These are phyloP conservation scores for Moricandia moricandioides DNA, from an alignment of 345 rosid species.

Conservation along the genomic window DNA sequence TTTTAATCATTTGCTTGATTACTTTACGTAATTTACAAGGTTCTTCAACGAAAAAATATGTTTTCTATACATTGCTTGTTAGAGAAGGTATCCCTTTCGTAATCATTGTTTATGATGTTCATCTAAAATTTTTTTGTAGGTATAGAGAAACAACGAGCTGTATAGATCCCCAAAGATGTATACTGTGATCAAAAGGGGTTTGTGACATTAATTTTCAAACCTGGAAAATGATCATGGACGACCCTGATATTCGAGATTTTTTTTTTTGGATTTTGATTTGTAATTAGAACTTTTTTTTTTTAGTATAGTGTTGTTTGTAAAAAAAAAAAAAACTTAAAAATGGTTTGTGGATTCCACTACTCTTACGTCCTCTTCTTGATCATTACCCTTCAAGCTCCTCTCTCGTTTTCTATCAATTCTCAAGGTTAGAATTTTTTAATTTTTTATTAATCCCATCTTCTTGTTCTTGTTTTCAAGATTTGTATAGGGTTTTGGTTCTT, in stretches of 20 bases:
- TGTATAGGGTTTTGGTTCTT: conserved; percentile 18
- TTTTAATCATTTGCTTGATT: conserved; percentile 18
- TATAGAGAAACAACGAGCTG: conserved; percentile 28
- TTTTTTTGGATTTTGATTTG: conserved; percentile 31
- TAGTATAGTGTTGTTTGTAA: conserved; percentile 41
- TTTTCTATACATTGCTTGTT: conserved; percentile 50
- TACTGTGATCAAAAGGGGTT: conserved; percentile 38
- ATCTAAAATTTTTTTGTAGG: conserved; percentile 17
- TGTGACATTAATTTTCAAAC: conserved; percentile 32
- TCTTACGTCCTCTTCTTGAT: conserved; percentile 50
- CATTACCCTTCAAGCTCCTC: conserved; percentile 44
- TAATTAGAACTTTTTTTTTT: conserved; percentile 27
- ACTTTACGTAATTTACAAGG: conserved; percentile 18
- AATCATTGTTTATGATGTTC: neutral
- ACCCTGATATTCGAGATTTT: conserved; percentile 42
- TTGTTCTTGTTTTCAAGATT: neutral
- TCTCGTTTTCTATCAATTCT: conserved; percentile 48
- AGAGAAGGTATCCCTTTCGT: conserved; percentile 45
- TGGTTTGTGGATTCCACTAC: conserved; percentile 64
- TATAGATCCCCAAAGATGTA: conserved; percentile 35
- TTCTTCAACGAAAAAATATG: neutral
- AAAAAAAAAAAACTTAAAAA: conserved; percentile 30
- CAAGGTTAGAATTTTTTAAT: conserved; percentile 52
- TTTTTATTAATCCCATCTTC: neutral
- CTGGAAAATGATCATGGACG: conserved; percentile 59